Evolutionary conservation across 78 protist genomes (phyloP).

Genomic region (Speleostelium caveatum): DNA sequence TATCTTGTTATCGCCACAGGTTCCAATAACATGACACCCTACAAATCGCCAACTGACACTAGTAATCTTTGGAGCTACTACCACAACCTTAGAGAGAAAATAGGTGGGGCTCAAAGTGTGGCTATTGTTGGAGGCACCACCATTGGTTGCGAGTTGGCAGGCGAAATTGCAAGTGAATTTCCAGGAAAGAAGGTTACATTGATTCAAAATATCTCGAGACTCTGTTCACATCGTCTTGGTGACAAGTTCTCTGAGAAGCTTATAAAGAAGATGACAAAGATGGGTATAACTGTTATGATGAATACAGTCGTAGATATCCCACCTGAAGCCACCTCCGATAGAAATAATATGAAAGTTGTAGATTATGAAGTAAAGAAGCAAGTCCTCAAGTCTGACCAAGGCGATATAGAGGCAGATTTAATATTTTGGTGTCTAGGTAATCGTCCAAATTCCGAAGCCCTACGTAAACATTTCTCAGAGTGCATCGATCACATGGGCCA

Average conservation of each 20-base stretch:
- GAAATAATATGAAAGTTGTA: neutral
- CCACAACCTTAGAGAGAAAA: neutral
- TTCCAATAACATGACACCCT: constrained; percentile 34
- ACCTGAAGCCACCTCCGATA: neutral
- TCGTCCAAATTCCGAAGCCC: neutral
- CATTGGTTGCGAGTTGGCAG: constrained; percentile 44
- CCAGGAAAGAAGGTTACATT: constrained; percentile 4
- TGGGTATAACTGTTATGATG: constrained; percentile 1
- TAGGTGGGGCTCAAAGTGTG: neutral
- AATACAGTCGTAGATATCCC: constrained; percentile 4
- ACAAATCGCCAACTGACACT: constrained; percentile 33
- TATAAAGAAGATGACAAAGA: constrained; percentile 10
- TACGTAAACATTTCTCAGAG: neutral
- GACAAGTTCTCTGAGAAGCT: constrained; percentile 22
- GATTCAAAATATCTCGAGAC: neutral
- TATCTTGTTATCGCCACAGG: constrained; percentile 70
- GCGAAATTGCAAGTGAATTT: constrained; percentile 10
- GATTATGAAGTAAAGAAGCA: constrained; percentile 2
- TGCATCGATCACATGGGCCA: neutral
- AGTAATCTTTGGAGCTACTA: neutral
- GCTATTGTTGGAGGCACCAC: constrained; percentile 71
- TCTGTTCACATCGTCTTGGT: constrained; percentile 5
- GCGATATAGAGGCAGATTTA: constrained; percentile 9
- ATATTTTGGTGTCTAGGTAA: constrained; percentile 22
- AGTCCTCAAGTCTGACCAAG: neutral